Percentiles rank a stretch among this genome's conserved stretches.
Evolutionary conservation across 106 monocot species (phyloP).

Genomic region (Phalaenopsis aphrodite): DNA sequence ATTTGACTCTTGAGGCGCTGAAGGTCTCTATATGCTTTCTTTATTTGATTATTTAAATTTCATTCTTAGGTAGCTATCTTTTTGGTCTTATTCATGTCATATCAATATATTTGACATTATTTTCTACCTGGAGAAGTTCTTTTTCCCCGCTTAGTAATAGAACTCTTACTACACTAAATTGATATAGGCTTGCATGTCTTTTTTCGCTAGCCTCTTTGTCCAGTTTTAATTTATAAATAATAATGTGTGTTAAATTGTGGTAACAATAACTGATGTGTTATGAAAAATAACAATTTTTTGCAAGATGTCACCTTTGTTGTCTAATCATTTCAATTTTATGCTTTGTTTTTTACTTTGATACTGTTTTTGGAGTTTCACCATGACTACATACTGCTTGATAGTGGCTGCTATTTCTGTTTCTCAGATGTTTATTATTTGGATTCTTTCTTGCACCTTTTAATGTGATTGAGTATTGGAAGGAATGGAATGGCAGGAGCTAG

Average conservation of each 20-base stretch:
- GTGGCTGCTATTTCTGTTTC: background rate
- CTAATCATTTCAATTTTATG: background rate
- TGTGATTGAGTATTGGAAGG: background rate
- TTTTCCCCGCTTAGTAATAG: background rate
- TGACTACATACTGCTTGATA: background rate
- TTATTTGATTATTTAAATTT: background rate
- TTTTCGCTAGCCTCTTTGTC: background rate
- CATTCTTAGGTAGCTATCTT: background rate
- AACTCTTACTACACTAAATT: background rate
- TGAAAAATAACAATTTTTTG: background rate
- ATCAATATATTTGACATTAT: background rate
- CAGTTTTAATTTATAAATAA: background rate
- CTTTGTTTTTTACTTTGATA: background rate
- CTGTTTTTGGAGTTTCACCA: background rate
- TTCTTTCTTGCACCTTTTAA: background rate
- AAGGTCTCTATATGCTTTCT: too few species aligned
- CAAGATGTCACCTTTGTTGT: background rate
- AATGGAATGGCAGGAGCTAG: background rate
- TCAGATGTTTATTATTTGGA: background rate
- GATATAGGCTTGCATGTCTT: background rate
- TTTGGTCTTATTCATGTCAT: background rate
- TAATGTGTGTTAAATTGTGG: background rate
- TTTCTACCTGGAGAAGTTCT: background rate
- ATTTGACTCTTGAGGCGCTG: too few species aligned
- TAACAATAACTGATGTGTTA: background rate